These are phyloP conservation scores for Aspergillus conjunctus DNA, from an alignment of 495 filamentous ascomycete species.

Conservation along the genomic window DNA sequence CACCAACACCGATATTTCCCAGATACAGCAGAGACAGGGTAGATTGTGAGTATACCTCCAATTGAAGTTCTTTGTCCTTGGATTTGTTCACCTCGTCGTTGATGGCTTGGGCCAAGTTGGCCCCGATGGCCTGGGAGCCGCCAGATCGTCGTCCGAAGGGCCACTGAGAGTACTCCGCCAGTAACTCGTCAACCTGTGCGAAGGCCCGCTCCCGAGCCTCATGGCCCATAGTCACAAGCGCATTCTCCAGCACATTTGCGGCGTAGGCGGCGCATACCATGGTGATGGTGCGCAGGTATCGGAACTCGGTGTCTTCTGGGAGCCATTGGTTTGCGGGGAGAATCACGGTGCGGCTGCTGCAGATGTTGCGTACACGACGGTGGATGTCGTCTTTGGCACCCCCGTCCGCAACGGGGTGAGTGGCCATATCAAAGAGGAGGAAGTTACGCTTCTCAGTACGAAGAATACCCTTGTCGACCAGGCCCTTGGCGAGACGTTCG, in stretches of 20 bases:
- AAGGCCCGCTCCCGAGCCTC: conserved; percentile 93
- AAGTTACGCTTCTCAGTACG: conserved; percentile 99
- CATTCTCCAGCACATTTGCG: conserved; percentile 97
- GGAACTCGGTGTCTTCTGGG: conserved; percentile 90
- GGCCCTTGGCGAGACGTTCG: conserved; percentile 94
- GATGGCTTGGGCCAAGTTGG: conserved; percentile 88
- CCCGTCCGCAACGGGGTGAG: conserved; percentile 95
- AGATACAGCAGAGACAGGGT: background rate
- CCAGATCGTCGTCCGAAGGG: conserved; percentile 83
- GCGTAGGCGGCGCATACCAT: conserved; percentile 99
- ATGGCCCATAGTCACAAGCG: conserved; percentile 88
- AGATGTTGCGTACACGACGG: conserved; percentile 84
- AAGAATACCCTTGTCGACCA: conserved; percentile 97
- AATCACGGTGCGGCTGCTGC: conserved; percentile 92
- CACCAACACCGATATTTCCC: background rate
- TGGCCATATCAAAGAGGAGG: conserved; percentile 99
- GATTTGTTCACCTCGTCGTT: conserved; percentile 80
- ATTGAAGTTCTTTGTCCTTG: conserved; percentile 90
- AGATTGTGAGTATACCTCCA: conserved; percentile 67
- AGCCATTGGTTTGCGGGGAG: conserved; percentile 80
- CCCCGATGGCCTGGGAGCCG: conserved; percentile 78
- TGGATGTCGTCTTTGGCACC: conserved; percentile 97
- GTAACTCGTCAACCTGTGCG: conserved; percentile 92
- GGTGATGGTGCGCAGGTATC: conserved; percentile 84
- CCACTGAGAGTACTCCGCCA: conserved; percentile 96